These are phyloP conservation scores for Cyberlindnera samutprakarnensis DNA, from an alignment of 805 yeast species.

Conservation along the genomic window DNA sequence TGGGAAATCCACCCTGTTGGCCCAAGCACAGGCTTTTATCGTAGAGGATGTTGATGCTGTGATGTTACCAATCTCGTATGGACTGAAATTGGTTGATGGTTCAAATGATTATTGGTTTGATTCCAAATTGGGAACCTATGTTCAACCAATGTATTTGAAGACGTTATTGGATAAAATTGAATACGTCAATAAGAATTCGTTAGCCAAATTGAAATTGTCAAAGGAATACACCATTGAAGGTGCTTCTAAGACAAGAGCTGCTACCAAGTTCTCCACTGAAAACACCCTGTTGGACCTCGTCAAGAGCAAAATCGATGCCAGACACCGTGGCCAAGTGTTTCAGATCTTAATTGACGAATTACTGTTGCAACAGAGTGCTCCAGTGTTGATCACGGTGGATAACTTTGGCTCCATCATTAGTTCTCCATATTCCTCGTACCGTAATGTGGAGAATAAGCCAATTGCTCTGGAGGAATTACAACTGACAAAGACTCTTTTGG, in stretches of 20 bases:
- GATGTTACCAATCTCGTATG: constrained; percentile 57
- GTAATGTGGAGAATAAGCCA: constrained; percentile 43
- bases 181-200: constrained; percentile 34
- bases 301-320: constrained; percentile 28
- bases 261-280: constrained; percentile 21
- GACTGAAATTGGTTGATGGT: constrained; percentile 62
- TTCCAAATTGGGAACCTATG: constrained; percentile 39
- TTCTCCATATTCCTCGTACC: constrained; percentile 50
- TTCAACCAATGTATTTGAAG: constrained; percentile 74
- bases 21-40: constrained; percentile 63
- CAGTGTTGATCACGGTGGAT: constrained; percentile 67
- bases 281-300: constrained; percentile 39
- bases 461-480: constrained; percentile 60
- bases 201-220: constrained; percentile 28
- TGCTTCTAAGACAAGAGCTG: constrained; percentile 26
- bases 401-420: constrained; percentile 59
- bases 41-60: constrained; percentile 33
- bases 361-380: constrained; percentile 38
- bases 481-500: constrained; percentile 48
- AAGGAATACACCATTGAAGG: constrained; percentile 27
- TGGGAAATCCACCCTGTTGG: constrained; percentile 68
- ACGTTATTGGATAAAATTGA: constrained; percentile 46
- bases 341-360: constrained; percentile 50
- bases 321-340: constrained; percentile 38
- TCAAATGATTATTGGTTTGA: constrained; percentile 59